Base-by-base conservation (phyloP, 306 rosid species). In the Vigna nakashimae region DNA sequence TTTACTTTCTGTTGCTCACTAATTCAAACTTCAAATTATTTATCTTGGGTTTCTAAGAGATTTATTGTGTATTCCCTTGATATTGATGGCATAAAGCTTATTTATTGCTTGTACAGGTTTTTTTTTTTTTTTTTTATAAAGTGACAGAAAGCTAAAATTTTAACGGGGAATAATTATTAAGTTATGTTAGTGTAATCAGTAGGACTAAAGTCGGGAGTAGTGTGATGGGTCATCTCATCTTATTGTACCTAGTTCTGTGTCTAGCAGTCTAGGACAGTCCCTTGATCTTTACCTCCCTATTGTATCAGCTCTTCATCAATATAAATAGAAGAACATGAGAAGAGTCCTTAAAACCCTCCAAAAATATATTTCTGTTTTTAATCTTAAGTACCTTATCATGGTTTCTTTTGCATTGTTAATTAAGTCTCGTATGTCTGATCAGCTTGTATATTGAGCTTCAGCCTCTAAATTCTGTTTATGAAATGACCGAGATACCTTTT, bases 381-480 rank as follows among this genome's bases (percentile, higher is more conserved):
- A 26, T 26, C 28, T 26, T 26, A 26, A 26, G 28, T 26, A 26
- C 36, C 12, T 42, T 66, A 14, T 65, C 30, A 65, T 40, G 9
- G 11, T 40, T 65, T 65, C 53, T 50, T 12, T 42, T 7, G 43
- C 36, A 24, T 42, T 67, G 38, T 65, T 30, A 65, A 38, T n/a
- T 62, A 15, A n/a, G 58, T 67, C 76, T n/a, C 38, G 2, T 57
- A 46, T 57, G 17, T 36, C 10, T 0, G 40, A 45, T 74, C 77
- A 40, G 17, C 57, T 49, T 57, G 13, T 69, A 15, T 43, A 28
- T 14, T 13, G 64, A 63, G 53, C 45, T 76, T 76, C 20, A 22
- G 53, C 17, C 75, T 62, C 48, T 64, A 9, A 63, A 55, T 65
- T 64, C 34, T 26, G 32, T 79, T 51, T 45, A 63, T 53, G 42